Conservation (phyloP, 495 filamentous ascomycete species). For the Hypomontagnella monticulosa region DNA sequence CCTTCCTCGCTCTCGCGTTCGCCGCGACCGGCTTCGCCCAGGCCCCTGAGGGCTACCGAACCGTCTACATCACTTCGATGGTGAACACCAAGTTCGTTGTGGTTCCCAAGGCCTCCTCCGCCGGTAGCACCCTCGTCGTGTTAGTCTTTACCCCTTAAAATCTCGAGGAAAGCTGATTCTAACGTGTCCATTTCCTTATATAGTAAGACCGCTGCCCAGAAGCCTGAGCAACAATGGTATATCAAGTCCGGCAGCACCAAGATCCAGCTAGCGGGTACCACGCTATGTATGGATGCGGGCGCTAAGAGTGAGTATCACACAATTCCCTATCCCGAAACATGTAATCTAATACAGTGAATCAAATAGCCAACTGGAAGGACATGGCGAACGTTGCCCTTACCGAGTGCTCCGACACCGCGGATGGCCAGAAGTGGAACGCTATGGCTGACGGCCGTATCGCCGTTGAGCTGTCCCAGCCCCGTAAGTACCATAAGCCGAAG, state of each 20-base stretch:
- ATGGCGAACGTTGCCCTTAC: slow-evolving; percentile 58
- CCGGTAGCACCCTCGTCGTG: slow-evolving; percentile 55
- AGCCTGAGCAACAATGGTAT: slow-evolving; percentile 61
- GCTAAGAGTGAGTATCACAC: slow-evolving; percentile 52
- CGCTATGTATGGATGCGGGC: slow-evolving; percentile 61
- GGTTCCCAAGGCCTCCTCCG: slow-evolving; percentile 51
- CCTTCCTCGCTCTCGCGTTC: slow-evolving; percentile 53
- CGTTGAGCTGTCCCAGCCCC: slow-evolving; percentile 52
- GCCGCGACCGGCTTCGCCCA: slow-evolving; percentile 58
- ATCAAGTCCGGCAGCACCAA: slow-evolving; percentile 53
- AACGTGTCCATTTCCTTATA: background rate
- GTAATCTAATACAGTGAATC: background rate
- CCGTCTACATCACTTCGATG: slow-evolving; percentile 61
- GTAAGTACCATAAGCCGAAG: slow-evolving; percentile 42
- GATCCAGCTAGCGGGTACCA: slow-evolving; percentile 57
- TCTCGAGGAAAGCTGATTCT: background rate
- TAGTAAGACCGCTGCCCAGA: slow-evolving; percentile 53
- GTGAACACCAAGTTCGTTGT: slow-evolving; percentile 62
- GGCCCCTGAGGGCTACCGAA: slow-evolving; percentile 54
- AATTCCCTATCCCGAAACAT: background rate
- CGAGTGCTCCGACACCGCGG: slow-evolving; percentile 53
- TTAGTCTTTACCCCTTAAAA: slow-evolving; percentile 37
- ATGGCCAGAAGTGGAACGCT: slow-evolving; percentile 57
- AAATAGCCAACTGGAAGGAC: slow-evolving; percentile 61
- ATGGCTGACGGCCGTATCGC: slow-evolving; percentile 61